phyloP scores from a whole-genome alignment of 108 stramenopile genomes.

The Cyclotella atomus region DNA sequence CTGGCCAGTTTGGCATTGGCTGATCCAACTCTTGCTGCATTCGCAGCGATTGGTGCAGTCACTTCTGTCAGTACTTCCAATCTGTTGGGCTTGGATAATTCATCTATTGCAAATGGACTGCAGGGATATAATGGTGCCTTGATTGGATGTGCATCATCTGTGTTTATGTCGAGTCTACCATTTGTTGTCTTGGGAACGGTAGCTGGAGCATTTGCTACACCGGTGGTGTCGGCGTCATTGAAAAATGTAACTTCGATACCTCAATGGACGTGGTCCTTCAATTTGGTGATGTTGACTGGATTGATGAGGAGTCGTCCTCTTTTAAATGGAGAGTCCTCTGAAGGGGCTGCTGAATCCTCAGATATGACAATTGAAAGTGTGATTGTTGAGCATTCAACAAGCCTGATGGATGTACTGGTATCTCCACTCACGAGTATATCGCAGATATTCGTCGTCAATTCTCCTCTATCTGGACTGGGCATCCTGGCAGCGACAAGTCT shows the following conservation, averaged over 20 bases:
- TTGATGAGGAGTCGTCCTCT: slow-evolving; percentile 61
- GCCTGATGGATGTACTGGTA: slow-evolving; percentile 7
- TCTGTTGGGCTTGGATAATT: slow-evolving; percentile 48
- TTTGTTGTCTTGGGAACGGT: slow-evolving; percentile 38
- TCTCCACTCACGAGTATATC: slow-evolving; percentile 76
- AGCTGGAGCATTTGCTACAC: slow-evolving; percentile 61
- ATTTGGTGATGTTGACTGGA: slow-evolving; percentile 67
- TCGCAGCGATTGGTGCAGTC: slow-evolving; percentile 59
- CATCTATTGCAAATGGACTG: slow-evolving; percentile 58
- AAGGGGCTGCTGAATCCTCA: too few species aligned
- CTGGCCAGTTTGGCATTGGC: slow-evolving; percentile 65
- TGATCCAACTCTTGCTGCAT: slow-evolving; percentile 68
- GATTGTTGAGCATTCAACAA: slow-evolving; percentile 1
- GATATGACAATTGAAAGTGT: too few species aligned
- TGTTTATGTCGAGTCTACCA: slow-evolving; percentile 57
- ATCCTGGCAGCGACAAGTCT: slow-evolving; percentile 41
- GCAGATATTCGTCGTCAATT: slow-evolving; percentile 87
- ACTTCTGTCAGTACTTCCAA: slow-evolving; percentile 58
- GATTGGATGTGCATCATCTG: slow-evolving; percentile 81
- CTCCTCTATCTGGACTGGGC: slow-evolving; percentile 58
- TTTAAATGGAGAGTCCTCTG: slow-evolving; percentile 17
- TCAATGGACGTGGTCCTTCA: slow-evolving; percentile 87
- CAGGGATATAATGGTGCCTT: slow-evolving; percentile 84
- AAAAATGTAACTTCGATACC: slow-evolving; percentile 58
- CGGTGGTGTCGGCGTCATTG: slow-evolving; percentile 62